Conservation (phyloP, 2,329 filamentous ascomycete species). For the Fusarium virguliforme region DNA sequence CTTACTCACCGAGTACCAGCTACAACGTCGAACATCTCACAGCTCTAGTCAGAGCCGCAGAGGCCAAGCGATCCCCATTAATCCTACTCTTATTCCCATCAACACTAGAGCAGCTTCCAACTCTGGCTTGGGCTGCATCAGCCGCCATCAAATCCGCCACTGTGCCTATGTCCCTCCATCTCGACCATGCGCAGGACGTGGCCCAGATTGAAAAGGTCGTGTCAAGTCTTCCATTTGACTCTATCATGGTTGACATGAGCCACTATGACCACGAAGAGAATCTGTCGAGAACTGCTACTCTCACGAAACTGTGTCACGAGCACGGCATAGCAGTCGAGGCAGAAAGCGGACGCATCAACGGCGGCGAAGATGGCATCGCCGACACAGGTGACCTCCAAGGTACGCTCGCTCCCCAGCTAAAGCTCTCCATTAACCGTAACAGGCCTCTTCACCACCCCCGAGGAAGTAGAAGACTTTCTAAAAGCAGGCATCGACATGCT, state of each 20-base stretch:
- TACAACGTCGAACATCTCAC: constrained; percentile 44
- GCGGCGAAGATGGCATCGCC: constrained; percentile 77
- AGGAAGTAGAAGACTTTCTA: constrained; percentile 80
- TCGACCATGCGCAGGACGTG: constrained; percentile 51
- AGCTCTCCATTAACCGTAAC: not conserved
- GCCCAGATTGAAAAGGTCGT: constrained; percentile 8
- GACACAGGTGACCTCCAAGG: constrained; percentile 68
- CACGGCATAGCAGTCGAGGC: constrained; percentile 34
- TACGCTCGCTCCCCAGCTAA: constrained; percentile 33
- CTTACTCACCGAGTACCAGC: not conserved
- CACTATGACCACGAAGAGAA: constrained; percentile 22
- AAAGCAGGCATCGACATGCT: constrained; percentile 81
- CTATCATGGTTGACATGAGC: constrained; percentile 30
- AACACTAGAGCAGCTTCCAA: constrained; percentile 22
- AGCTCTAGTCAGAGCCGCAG: constrained; percentile 32
- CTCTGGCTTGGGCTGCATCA: constrained; percentile 55
- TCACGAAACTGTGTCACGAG: constrained; percentile 17
- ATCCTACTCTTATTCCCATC: constrained; percentile 34
- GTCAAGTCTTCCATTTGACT: constrained; percentile 24
- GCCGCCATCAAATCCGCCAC: constrained; percentile 62
- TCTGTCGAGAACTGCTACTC: constrained; percentile 9
- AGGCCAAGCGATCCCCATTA: constrained; percentile 28
- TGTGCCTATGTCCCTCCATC: constrained; percentile 45
- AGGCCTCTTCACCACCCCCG: constrained; percentile 72
- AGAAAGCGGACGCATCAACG: constrained; percentile 56